These are phyloP conservation scores for Glomus cerebriforme DNA, from an alignment of 192 early-diverging fungal genomes.

Conservation along the genomic window DNA sequence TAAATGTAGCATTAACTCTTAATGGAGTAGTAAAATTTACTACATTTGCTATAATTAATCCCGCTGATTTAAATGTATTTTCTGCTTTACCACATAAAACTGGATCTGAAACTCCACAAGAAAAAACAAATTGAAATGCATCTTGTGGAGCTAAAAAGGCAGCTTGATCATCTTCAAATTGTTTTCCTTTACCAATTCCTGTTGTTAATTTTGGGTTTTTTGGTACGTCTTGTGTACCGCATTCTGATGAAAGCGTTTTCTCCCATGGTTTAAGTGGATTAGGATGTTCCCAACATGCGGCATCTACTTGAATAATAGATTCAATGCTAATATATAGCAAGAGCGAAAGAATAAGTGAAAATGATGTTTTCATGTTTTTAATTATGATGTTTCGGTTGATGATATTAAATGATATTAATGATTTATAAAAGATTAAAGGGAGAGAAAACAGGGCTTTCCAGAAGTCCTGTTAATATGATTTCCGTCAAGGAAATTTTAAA, in stretches of 20 bases:
- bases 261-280: not conserved
- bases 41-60: not conserved
- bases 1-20: slow-evolving; percentile 39
- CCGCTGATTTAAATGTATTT: not conserved
- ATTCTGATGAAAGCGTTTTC: not conserved
- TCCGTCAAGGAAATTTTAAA: not conserved
- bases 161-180: not conserved
- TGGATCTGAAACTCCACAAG: not conserved
- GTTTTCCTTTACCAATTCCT: not conserved
- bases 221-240: not conserved
- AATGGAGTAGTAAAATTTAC: slow-evolving; percentile 5
- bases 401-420: not conserved
- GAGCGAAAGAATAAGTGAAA: not conserved
- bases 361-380: not conserved
- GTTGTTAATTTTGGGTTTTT: not conserved
- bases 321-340: not conserved
- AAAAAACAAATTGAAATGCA: not conserved
- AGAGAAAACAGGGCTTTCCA: not conserved
- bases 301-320: not conserved
- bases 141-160: not conserved
- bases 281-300: not conserved
- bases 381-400: not conserved
- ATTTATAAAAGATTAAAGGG: not conserved
- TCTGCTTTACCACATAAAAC: not conserved
- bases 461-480: not conserved